Evolutionary conservation across 2,329 filamentous ascomycete genomes (phyloP), one percentile per base, ranked within the genome.

Genomic region (Fusarium multiceps): DNA sequence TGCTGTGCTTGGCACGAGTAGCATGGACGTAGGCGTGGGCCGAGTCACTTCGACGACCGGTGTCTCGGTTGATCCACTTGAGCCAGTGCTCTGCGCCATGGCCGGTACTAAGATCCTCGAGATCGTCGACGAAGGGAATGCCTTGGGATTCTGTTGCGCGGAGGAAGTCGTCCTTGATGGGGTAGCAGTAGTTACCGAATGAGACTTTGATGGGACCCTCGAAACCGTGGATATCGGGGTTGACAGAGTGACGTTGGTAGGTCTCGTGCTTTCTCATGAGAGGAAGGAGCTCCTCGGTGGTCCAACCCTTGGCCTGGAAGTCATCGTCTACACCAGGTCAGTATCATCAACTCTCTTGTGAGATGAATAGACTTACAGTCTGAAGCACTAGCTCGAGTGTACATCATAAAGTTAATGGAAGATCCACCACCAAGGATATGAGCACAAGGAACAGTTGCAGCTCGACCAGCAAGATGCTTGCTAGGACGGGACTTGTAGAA

Each of bases 191-290:
- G 80, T 93, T 93, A 57, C 91, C 90, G 69, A 94, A 94, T 0
- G 91, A 93, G 41, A 93, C 91, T 80, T 93, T 93, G 82, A 94
- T 93, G 0, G 92, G 92, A 0, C 92, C 92, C 34, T 93, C 91
- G 59, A 90, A 93, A 2, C 92, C 92, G 74, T 95, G 92, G 23
- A 92, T 78, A 12, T 92, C 89, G 66, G 81, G 83, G 77, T 90
- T 90, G 72, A 88, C 88, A 50, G 83, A 87, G 9, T 89, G 82
- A 40, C 88, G 81, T 74, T 94, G 92, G 73, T 93, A 94, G 0
- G 91, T 93, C 81, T 94, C 92, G 66, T 93, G 90, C 82, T 94
- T 94, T 82, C 83, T 91, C 91, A 93, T 93, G 21, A 93, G 83
- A 1, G 92, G 92, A 7, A 93, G 80, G 7, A 93, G 85, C 66